phyloP scores from a whole-genome alignment of 495 filamentous ascomycete species.

The Aspergillus biplanus region DNA sequence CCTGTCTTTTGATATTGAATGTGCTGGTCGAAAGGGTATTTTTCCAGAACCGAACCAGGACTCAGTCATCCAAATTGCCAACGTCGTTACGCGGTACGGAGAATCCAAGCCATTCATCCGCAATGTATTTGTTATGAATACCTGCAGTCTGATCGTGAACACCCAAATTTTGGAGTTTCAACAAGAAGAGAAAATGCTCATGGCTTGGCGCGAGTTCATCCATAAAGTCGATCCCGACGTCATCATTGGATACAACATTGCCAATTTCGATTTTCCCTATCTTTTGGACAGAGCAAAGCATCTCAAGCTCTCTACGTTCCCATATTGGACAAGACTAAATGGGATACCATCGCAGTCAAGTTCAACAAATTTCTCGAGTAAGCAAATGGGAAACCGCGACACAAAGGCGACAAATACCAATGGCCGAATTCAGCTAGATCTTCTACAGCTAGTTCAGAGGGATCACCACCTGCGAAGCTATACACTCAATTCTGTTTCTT shows the following conservation, averaged over 20 bases:
- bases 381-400: slow-evolving; percentile 98
- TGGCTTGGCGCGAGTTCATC: slow-evolving; percentile 86
- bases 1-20: slow-evolving; percentile 98
- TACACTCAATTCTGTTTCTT: slow-evolving; percentile 93
- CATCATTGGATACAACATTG: slow-evolving; percentile 98
- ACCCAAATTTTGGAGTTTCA: slow-evolving; percentile 87
- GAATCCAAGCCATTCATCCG: slow-evolving; percentile 94
- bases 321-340: slow-evolving; percentile 80
- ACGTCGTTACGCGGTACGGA: slow-evolving; percentile 94
- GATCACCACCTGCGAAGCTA: slow-evolving; percentile 96
- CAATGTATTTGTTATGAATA: slow-evolving; percentile 94
- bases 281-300: slow-evolving; percentile 87
- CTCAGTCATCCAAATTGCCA: slow-evolving; percentile 97
- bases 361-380: slow-evolving; percentile 88
- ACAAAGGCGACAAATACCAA: slow-evolving; percentile 93
- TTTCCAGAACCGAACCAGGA: slow-evolving; percentile 92
- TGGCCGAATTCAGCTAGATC: slow-evolving; percentile 88
- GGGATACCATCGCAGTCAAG: slow-evolving; percentile 66
- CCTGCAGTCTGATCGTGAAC: slow-evolving; percentile 89
- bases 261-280: slow-evolving; percentile 99
- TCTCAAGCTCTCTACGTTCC: slow-evolving; percentile 74
- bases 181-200: slow-evolving; percentile 82
- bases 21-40: slow-evolving; percentile 94
- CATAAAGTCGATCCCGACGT: slow-evolving; percentile 93
- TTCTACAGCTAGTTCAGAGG: slow-evolving; percentile 89